Evolutionary conservation across 2,329 filamentous ascomycete genomes (phyloP).

Genomic region (Aspergillus ochraceoroseus): DNA sequence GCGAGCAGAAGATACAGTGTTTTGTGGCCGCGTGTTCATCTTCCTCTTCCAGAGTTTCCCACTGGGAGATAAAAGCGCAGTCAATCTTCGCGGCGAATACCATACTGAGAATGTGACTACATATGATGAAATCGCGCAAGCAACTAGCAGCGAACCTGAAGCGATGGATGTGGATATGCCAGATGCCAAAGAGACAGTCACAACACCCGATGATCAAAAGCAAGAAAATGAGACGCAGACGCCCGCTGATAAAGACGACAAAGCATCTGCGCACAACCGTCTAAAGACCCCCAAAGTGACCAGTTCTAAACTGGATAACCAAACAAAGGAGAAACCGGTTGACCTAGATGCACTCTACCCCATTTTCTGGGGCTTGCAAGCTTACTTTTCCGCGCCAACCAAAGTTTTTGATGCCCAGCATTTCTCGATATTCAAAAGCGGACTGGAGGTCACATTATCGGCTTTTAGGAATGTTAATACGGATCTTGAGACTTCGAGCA

Average conservation of each 20-base stretch:
- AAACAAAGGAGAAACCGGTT: constrained; percentile 43
- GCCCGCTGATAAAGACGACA: constrained; percentile 17
- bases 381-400: constrained; percentile 85
- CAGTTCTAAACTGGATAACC: constrained; percentile 21
- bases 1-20: constrained; percentile 93
- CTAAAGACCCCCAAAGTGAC: constrained; percentile 26
- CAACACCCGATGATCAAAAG: constrained; percentile 32
- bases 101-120: constrained; percentile 91
- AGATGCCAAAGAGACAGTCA: constrained; percentile 33
- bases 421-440: constrained; percentile 61
- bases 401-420: constrained; percentile 67
- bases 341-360: constrained; percentile 75
- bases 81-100: constrained; percentile 92
- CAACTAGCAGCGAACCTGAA: constrained; percentile 40
- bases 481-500: constrained; percentile 62
- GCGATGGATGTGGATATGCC: constrained; percentile 64
- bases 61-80: constrained; percentile 91
- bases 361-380: constrained; percentile 88
- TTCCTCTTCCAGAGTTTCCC: constrained; percentile 98
- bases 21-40: constrained; percentile 95
- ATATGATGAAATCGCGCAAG: constrained; percentile 59
- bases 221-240: constrained; percentile 24
- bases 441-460: constrained; percentile 59
- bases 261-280: constrained; percentile 14
- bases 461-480: constrained; percentile 69